Evolutionary conservation across 805 yeast genomes (phyloP).

Genomic region (Saccharomycopsis fodiens): DNA sequence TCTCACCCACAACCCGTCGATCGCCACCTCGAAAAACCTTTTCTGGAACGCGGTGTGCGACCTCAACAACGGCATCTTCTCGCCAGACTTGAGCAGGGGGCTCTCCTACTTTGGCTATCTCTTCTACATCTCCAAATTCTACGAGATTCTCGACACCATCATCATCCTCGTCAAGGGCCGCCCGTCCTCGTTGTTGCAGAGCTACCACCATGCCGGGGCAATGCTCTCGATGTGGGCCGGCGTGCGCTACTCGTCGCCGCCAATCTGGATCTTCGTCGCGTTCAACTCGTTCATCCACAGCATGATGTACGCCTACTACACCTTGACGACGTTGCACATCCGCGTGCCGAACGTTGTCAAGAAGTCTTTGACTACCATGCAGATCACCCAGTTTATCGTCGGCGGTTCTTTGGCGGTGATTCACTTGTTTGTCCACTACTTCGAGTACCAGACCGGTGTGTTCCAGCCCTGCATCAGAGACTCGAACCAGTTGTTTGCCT

Average conservation of each 20-base stretch:
- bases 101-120: constrained; percentile 54
- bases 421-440: constrained; percentile 55
- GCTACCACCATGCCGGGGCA: constrained; percentile 75
- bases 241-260: constrained; percentile 59
- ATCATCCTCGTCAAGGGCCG: constrained; percentile 62
- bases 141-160: constrained; percentile 62
- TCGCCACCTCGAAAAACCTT: constrained; percentile 29
- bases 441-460: constrained; percentile 37
- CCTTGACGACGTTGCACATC: constrained; percentile 50
- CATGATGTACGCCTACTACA: constrained; percentile 65
- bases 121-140: constrained; percentile 63
- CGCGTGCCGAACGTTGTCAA: constrained; percentile 51
- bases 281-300: constrained; percentile 75
- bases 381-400: constrained; percentile 58
- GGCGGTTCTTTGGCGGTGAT: constrained; percentile 64
- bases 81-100: constrained; percentile 28
- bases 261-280: constrained; percentile 74
- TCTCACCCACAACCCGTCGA: constrained; percentile 21
- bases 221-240: constrained; percentile 82
- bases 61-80: constrained; percentile 51
- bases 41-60: constrained; percentile 61
- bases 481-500: constrained; percentile 55
- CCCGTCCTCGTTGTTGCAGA: constrained; percentile 58
- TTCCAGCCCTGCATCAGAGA: constrained; percentile 45
- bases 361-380: constrained; percentile 54